Conservation (phyloP, 2,329 filamentous ascomycete species). For the Fonsecaea pedrosoi region DNA sequence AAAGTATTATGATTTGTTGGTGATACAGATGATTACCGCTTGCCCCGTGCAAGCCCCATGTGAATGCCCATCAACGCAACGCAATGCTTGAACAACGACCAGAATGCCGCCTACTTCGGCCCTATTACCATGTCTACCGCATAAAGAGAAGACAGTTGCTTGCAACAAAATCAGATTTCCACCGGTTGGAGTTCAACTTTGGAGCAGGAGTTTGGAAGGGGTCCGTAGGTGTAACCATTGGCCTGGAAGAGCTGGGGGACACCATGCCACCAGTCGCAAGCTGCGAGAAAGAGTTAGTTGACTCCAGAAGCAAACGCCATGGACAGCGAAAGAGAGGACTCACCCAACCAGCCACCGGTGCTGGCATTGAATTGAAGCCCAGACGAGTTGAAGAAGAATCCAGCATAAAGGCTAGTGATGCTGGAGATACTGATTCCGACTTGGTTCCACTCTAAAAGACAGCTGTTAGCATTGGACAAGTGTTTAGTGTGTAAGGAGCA, state of each 20-base stretch:
- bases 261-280: conserved; percentile 40
- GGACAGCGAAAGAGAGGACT: neutral
- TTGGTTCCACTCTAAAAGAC: conserved; percentile 29
- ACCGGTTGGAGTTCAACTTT: conserved; percentile 36
- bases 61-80: conserved; percentile 9
- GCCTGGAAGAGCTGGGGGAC: conserved; percentile 38
- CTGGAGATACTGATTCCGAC: conserved; percentile 38
- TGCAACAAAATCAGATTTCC: conserved; percentile 25
- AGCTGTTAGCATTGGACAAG: conserved; percentile 17
- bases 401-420: conserved; percentile 4
- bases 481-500: neutral
- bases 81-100: conserved; percentile 11
- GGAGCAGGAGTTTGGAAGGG: conserved; percentile 37
- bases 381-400: conserved; percentile 39
- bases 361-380: conserved; percentile 38
- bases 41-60: neutral
- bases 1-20: conserved; percentile 16
- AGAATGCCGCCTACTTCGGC: neutral
- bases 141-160: neutral
- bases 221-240: conserved; percentile 24
- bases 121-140: neutral
- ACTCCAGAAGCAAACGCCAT: neutral
- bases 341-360: conserved; percentile 36
- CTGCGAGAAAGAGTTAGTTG: conserved; percentile 25
- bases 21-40: conserved; percentile 15